These are phyloP conservation scores for Epichloe baconii DNA, from an alignment of 2,329 filamentous ascomycete species.

Conservation along the genomic window DNA sequence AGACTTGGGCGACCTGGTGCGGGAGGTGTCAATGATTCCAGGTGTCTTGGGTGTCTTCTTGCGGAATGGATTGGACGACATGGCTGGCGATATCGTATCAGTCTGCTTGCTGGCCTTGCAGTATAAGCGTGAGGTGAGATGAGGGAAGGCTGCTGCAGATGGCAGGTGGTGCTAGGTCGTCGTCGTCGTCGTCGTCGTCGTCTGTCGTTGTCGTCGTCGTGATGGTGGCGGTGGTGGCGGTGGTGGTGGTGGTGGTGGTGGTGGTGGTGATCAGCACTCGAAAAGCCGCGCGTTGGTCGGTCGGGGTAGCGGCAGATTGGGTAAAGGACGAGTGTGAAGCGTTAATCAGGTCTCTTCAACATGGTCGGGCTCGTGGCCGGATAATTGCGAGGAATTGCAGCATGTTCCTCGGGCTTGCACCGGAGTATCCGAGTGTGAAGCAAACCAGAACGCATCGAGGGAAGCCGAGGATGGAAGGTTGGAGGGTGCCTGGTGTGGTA, in stretches of 20 bases:
- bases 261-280: not conserved
- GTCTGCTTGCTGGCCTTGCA: not conserved
- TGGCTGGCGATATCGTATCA: not conserved
- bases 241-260: not conserved
- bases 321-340: not conserved
- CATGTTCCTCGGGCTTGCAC: not conserved
- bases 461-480: no score
- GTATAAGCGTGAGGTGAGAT: not conserved
- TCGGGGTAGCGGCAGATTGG: not conserved
- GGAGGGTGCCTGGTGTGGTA: no score
- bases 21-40: conserved; percentile 8
- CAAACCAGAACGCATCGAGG: no score
- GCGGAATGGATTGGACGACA: conserved; percentile 15
- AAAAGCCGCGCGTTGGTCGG: not conserved
- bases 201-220: not conserved
- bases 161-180: not conserved
- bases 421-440: not conserved
- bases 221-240: not conserved
- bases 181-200: not conserved
- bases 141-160: not conserved
- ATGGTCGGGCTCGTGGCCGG: conserved; percentile 4
- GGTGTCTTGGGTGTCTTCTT: conserved; percentile 10
- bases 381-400: not conserved
- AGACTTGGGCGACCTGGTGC: conserved; percentile 10
- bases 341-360: not conserved